Evolutionary conservation across 2,329 filamentous ascomycete species (phyloP).

Genomic region (Aspergillus udagawae): DNA sequence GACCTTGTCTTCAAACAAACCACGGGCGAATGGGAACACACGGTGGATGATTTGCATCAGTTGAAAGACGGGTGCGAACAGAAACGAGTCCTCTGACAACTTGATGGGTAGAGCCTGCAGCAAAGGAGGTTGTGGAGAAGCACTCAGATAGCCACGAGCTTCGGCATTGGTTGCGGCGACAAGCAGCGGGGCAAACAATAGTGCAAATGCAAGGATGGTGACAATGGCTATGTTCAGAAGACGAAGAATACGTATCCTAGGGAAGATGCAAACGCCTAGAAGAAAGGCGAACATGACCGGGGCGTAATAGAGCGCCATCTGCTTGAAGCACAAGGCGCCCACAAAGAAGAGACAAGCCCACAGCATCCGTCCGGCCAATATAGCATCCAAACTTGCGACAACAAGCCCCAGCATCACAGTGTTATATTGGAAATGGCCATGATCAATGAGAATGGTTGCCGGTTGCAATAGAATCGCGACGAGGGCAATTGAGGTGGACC

Average conservation of each 20-base stretch:
- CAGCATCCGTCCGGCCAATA: constrained; percentile 76
- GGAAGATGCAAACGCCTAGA: constrained; percentile 78
- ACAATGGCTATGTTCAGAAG: constrained; percentile 71
- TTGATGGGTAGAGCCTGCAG: constrained; percentile 53
- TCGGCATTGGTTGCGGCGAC: constrained; percentile 67
- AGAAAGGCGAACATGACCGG: constrained; percentile 90
- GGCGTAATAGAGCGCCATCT: constrained; percentile 98
- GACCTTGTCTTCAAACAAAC: constrained; percentile 97
- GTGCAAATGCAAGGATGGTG: constrained; percentile 68
- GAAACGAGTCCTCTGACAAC: constrained; percentile 61
- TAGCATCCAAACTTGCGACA: constrained; percentile 79
- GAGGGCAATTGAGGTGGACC: constrained; percentile 80
- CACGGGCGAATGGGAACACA: constrained; percentile 94
- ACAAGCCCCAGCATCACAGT: constrained; percentile 96
- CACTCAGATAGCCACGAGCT: constrained; percentile 59
- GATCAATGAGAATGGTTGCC: constrained; percentile 83
- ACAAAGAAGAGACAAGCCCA: constrained; percentile 96
- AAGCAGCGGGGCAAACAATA: constrained; percentile 72
- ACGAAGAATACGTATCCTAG: constrained; percentile 62
- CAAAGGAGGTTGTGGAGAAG: constrained; percentile 61
- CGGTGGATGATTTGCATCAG: constrained; percentile 80
- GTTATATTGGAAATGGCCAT: constrained; percentile 97
- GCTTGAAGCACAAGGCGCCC: constrained; percentile 90
- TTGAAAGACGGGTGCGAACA: constrained; percentile 74
- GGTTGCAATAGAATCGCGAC: constrained; percentile 92